Percentiles rank a stretch among this genome's conserved stretches.
These are phyloP conservation scores for Fraxinus pennsylvanica DNA, from an alignment of 257 asterid genomes.

Conservation along the genomic window DNA sequence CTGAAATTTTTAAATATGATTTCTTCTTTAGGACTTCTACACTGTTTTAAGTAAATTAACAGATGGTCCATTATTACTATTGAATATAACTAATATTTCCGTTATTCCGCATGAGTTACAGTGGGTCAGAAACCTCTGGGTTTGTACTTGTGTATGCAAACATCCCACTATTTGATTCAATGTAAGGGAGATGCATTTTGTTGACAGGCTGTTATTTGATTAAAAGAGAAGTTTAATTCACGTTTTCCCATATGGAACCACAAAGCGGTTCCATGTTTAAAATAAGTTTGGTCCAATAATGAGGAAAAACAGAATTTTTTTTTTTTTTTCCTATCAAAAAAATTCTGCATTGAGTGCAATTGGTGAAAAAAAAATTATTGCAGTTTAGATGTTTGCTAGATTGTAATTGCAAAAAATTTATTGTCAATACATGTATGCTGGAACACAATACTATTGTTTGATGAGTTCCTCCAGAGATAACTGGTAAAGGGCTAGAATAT, in stretches of 20 bases:
- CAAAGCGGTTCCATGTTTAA: too few relatives aligned
- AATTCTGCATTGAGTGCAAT: background rate
- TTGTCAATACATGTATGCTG: background rate
- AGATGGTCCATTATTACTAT: background rate
- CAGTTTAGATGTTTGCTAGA: background rate
- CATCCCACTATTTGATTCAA: background rate
- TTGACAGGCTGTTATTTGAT: background rate
- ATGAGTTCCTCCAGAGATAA: background rate
- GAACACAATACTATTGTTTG: background rate
- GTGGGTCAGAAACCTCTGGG: background rate
- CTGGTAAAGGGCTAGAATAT: background rate
- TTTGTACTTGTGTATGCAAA: too few relatives aligned
- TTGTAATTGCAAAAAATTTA: background rate
- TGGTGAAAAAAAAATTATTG: background rate
- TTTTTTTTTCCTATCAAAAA: too few relatives aligned
- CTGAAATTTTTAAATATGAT: background rate
- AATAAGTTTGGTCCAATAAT: background rate
- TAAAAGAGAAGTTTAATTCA: background rate
- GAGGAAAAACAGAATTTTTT: too few relatives aligned
- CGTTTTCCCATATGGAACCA: too few relatives aligned
- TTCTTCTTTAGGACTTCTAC: too few relatives aligned
- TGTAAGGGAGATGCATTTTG: background rate
- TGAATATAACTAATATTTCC: background rate
- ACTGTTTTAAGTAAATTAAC: background rate
- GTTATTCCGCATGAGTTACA: background rate